phyloP scores from a whole-genome alignment of 1,284 basidiomycete species.

The Cystobasidiaceae sp. region DNA sequence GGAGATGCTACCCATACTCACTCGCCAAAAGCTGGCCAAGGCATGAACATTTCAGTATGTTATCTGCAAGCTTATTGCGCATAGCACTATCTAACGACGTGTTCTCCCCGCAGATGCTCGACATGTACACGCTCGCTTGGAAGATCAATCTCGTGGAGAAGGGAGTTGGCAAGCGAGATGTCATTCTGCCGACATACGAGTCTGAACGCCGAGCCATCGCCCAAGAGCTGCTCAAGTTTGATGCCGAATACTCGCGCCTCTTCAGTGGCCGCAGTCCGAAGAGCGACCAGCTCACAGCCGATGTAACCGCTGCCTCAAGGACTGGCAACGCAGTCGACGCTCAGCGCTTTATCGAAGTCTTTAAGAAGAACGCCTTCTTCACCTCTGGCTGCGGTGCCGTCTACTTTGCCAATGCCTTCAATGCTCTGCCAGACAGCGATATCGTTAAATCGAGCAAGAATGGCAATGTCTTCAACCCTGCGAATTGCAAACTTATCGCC shows the following conservation, averaged over 20 bases:
- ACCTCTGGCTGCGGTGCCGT: slow-evolving; percentile 42
- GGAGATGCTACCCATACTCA: slow-evolving; percentile 50
- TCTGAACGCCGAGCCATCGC: slow-evolving; percentile 47
- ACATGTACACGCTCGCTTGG: slow-evolving; percentile 49
- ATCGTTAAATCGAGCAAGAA: slow-evolving; percentile 36
- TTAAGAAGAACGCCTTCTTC: slow-evolving; percentile 44
- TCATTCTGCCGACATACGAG: slow-evolving; percentile 48
- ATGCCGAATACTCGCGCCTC: slow-evolving; percentile 47
- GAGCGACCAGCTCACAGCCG: slow-evolving; percentile 36
- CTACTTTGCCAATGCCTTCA: slow-evolving; percentile 41
- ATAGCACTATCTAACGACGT: no score
- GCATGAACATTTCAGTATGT: slow-evolving; percentile 48
- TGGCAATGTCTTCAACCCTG: slow-evolving; percentile 37
- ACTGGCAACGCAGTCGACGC: slow-evolving; percentile 40
- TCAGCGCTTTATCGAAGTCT: slow-evolving; percentile 41
- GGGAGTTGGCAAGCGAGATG: slow-evolving; percentile 45
- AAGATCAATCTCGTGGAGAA: slow-evolving; percentile 50
- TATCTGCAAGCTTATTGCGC: background rate
- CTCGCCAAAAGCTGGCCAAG: slow-evolving; percentile 44
- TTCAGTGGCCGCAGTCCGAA: slow-evolving; percentile 43
- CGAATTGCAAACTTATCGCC: slow-evolving; percentile 33
- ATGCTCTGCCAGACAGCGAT: slow-evolving; percentile 38
- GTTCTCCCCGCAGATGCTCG: slow-evolving; percentile 43
- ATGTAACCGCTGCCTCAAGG: slow-evolving; percentile 21
- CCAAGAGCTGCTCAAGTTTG: slow-evolving; percentile 49